Conservation (phyloP, 2,329 filamentous ascomycete species). For the Parascedosporium putredinis region DNA sequence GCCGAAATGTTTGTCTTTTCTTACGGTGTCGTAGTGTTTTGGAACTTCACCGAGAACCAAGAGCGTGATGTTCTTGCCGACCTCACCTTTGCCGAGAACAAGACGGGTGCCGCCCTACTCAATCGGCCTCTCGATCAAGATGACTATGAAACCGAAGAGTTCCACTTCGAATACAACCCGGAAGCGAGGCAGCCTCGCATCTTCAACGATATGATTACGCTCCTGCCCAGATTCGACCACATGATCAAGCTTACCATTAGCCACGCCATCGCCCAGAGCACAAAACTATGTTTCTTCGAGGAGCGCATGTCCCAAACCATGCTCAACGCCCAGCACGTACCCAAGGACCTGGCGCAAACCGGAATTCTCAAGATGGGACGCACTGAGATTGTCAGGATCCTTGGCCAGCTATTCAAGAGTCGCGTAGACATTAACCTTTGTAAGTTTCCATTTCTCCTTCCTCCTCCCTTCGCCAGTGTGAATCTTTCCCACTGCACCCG, state of each 20-base stretch:
- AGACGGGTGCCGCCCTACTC: constrained; percentile 38
- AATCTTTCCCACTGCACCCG: constrained; percentile 8
- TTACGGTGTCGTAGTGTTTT: constrained; percentile 95
- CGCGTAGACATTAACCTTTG: constrained; percentile 96
- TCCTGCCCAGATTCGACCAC: constrained; percentile 81
- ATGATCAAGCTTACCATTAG: constrained; percentile 99
- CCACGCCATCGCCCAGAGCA: constrained; percentile 94
- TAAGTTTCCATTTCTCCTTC: constrained; percentile 41
- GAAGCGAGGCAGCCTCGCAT: constrained; percentile 79
- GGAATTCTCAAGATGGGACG: constrained; percentile 86
- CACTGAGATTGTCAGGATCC: constrained; percentile 82
- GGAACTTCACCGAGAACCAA: constrained; percentile 95
- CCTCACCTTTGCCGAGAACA: constrained; percentile 61
- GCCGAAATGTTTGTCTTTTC: constrained; percentile 96
- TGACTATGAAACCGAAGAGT: constrained; percentile 95
- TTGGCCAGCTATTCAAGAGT: constrained; percentile 84
- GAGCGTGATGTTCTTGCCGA: constrained; percentile 96
- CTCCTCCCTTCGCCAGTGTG: constrained; percentile 6
- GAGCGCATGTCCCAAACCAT: constrained; percentile 93
- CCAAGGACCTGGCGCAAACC: constrained; percentile 77
- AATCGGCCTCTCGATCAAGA: constrained; percentile 73
- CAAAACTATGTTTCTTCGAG: constrained; percentile 91
- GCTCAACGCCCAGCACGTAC: constrained; percentile 84
- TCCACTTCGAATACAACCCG: constrained; percentile 93
- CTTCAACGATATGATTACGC: constrained; percentile 98